Base-by-base conservation (phyloP, 495 filamentous ascomycete species). In the Chaetomium tenue region DNA sequence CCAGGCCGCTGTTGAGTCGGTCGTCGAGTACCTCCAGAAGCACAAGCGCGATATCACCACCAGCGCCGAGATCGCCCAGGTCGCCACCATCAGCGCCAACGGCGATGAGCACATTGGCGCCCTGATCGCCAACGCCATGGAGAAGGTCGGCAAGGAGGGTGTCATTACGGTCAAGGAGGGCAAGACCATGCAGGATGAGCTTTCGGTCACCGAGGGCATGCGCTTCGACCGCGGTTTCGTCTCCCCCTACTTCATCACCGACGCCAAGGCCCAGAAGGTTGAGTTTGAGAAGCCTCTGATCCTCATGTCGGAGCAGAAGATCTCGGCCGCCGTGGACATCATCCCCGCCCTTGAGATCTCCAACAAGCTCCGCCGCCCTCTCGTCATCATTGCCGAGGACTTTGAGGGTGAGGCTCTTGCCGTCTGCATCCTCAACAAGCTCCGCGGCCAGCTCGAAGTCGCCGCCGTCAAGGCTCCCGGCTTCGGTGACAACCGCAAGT, bases 401-500 rank as follows among this genome's bases (percentile, higher is more conserved):
- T 97, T 98, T 72, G 94, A 98, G 68, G 94, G 94, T 70, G 94
- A 98, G 84, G 94, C 94, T 76, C 87, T 98, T 58, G 94, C 94
- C 59, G 94, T 98, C 71, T 97, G 93, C 83, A 97, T 98, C 69
- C 87, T 98, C 70, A 98, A 98, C 88, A 98, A 98, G 87, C 91
- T 98, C 74, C 95, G 94, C 79, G 95, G 94, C 61, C 94, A 98
- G 83, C 89, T 98, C 76, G 93, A 98, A 82, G 93, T 98, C 68
- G 93, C 90, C 66, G 95, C 94, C 64, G 92, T 98, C 81, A 98
- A 98, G 88, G 94, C 94, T 63, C 94, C 94, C 65, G 94, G 94
- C 76, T 98, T 98, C 80, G 94, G 94, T 79, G 95, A 98, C 84
- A 98, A 98, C 89, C 90, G 95, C 82, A 98, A 98, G 86, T 96